A percentile compares a stretch with the other conserved stretches of the same genome.
These are phyloP conservation scores for Aspergillus pseudonomiae DNA, from an alignment of 2,329 filamentous ascomycete species.

Conservation along the genomic window DNA sequence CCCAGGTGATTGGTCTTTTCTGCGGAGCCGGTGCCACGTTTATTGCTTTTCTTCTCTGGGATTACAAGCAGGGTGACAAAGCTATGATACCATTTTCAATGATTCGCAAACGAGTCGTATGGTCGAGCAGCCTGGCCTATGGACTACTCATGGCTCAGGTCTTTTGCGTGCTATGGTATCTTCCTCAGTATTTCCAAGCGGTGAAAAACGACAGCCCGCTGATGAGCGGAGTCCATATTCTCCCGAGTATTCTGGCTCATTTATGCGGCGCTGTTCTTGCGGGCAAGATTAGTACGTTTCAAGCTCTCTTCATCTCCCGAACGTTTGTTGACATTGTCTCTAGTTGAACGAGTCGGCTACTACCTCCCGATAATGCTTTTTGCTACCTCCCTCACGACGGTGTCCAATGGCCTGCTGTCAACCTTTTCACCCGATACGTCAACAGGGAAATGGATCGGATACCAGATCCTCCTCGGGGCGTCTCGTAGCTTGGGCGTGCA, in stretches of 20 bases:
- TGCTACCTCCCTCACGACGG: conserved; percentile 26
- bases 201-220: not conserved
- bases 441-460: conserved; percentile 40
- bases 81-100: conserved; percentile 46
- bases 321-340: not conserved
- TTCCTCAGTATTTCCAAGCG: not conserved
- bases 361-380: conserved; percentile 38
- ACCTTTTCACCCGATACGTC: conserved; percentile 33
- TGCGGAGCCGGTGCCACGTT: conserved; percentile 47
- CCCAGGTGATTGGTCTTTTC: conserved; percentile 50
- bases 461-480: conserved; percentile 36
- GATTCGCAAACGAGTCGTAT: conserved; percentile 23
- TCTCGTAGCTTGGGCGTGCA: too few relatives aligned
- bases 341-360: conserved; percentile 20
- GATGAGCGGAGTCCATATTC: not conserved
- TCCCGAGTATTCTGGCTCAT: not conserved
- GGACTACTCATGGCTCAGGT: conserved; percentile 35
- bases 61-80: conserved; percentile 43
- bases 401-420: conserved; percentile 38
- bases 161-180: not conserved
- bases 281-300: not conserved
- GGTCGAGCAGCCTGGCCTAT: not conserved
- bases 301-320: too few relatives aligned
- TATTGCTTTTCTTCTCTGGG: conserved; percentile 37
- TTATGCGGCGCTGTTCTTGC: not conserved